Percentiles rank a stretch among this genome's conserved stretches.
These are phyloP conservation scores for Colletotrichum agaves DNA, from an alignment of 2,329 filamentous ascomycete species.

Conservation along the genomic window DNA sequence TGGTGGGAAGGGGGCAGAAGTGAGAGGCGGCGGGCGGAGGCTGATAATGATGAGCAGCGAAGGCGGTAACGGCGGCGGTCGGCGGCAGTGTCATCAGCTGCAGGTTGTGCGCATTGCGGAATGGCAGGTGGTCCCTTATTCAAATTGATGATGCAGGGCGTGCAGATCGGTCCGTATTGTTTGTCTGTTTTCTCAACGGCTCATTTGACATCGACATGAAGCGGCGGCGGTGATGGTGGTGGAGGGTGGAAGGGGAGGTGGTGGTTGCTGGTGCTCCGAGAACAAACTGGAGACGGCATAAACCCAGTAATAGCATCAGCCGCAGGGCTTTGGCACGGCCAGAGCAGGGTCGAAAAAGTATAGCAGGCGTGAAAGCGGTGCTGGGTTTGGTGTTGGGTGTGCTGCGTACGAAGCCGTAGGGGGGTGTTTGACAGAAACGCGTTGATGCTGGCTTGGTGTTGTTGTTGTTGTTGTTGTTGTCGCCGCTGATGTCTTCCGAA, in stretches of 20 bases:
- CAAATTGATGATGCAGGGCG: constrained; percentile 29
- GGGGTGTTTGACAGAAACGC: neutral
- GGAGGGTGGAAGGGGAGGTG: neutral
- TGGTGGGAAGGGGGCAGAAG: neutral
- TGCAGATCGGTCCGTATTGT: constrained; percentile 19
- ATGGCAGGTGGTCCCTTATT: constrained; percentile 24
- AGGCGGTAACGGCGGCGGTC: constrained; percentile 8
- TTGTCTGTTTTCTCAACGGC: constrained; percentile 16
- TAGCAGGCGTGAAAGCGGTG: neutral
- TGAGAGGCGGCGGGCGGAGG: neutral
- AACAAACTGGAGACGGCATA: constrained; percentile 4
- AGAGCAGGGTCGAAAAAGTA: neutral
- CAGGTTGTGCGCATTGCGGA: neutral
- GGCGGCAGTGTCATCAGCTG: constrained; percentile 6
- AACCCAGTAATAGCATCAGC: constrained; percentile 12
- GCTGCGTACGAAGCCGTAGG: neutral
- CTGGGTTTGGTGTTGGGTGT: neutral
- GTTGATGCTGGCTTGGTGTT: neutral
- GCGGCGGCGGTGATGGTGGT: neutral
- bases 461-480: neutral
- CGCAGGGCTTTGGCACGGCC: neutral
- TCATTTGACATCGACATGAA: constrained; percentile 18
- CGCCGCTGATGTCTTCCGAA: neutral
- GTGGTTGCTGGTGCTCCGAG: neutral
- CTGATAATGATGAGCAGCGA: constrained; percentile 24